phyloP scores from a whole-genome alignment of 2,329 filamentous ascomycete genomes.

The Neurospora sp. region DNA sequence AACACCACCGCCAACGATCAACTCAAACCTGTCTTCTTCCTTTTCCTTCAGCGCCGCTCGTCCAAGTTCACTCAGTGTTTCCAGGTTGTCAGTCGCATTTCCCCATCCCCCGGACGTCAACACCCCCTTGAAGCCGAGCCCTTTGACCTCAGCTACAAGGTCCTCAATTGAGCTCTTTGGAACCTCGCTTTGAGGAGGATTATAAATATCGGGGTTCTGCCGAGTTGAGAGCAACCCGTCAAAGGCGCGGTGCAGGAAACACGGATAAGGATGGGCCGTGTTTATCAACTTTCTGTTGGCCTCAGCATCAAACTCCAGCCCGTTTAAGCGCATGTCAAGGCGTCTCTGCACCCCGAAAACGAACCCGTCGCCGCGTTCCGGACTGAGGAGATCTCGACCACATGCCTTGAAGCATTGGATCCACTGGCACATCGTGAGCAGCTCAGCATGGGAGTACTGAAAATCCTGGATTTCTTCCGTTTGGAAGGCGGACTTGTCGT shows the following conservation, averaged over 20 bases:
- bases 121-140: slow-evolving; percentile 39
- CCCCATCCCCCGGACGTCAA: slow-evolving; percentile 44
- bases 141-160: slow-evolving; percentile 26
- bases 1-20: slow-evolving; percentile 45
- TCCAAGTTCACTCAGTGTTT: slow-evolving; percentile 28
- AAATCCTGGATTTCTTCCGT: slow-evolving; percentile 30
- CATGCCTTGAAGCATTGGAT: slow-evolving; percentile 23
- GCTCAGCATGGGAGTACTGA: slow-evolving; percentile 36
- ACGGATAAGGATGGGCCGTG: slow-evolving; percentile 31
- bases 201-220: slow-evolving; percentile 4
- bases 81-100: slow-evolving; percentile 29
- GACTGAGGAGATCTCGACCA: slow-evolving; percentile 24
- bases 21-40: slow-evolving; percentile 27
- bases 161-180: neutral
- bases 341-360: slow-evolving; percentile 38
- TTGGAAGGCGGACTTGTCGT: slow-evolving; percentile 18
- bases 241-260: slow-evolving; percentile 49
- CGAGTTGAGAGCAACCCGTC: slow-evolving; percentile 32
- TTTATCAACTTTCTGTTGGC: slow-evolving; percentile 31
- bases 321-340: neutral
- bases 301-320: slow-evolving; percentile 28
- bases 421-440: slow-evolving; percentile 30
- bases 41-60: slow-evolving; percentile 20
- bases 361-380: slow-evolving; percentile 41
- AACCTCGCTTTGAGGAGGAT: slow-evolving; percentile 2